Conservation (phyloP, 768 basidiomycete species). For the Xerocomus spinulosus region DNA sequence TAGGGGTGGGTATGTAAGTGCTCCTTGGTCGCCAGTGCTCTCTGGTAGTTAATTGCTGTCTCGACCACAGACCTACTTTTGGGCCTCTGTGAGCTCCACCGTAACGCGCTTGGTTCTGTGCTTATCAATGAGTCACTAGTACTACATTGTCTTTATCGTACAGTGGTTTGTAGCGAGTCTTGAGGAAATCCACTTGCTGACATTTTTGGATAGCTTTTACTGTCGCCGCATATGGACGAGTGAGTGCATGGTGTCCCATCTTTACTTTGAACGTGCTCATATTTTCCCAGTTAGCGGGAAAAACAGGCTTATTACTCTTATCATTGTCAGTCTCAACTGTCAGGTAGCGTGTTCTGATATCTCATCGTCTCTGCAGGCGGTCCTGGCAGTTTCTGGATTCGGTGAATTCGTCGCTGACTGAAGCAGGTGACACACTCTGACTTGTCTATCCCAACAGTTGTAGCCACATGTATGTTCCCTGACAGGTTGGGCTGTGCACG, state of each 20-base stretch:
- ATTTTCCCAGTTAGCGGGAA: slow-evolving; percentile 12
- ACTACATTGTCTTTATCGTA: background rate
- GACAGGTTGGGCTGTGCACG: background rate
- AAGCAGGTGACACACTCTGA: background rate
- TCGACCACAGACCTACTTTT: background rate
- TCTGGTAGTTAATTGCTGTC: too few relatives aligned
- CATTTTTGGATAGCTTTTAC: slow-evolving; percentile 6
- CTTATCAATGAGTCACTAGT: slow-evolving; percentile 1
- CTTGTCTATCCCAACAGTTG: background rate
- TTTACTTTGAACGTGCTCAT: background rate
- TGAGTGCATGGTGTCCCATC: background rate
- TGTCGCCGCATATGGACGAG: slow-evolving; percentile 14
- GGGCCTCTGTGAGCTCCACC: too few relatives aligned
- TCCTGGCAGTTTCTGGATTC: background rate
- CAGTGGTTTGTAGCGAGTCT: slow-evolving; percentile 4
- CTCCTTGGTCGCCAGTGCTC: too few relatives aligned
- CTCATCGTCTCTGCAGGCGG: slow-evolving; percentile 3
- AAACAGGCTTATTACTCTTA: slow-evolving; percentile 10
- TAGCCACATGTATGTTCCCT: slow-evolving; percentile 7
- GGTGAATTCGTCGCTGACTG: background rate
- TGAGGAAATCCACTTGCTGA: background rate
- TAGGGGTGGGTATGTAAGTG: too few relatives aligned
- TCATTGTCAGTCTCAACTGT: slow-evolving; percentile 6
- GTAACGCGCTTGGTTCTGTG: rapidly evolving
- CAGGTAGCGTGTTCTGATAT: background rate